Evolutionary conservation across 441 rosid genomes (phyloP).

Genomic region (Raphanus hybrid): DNA sequence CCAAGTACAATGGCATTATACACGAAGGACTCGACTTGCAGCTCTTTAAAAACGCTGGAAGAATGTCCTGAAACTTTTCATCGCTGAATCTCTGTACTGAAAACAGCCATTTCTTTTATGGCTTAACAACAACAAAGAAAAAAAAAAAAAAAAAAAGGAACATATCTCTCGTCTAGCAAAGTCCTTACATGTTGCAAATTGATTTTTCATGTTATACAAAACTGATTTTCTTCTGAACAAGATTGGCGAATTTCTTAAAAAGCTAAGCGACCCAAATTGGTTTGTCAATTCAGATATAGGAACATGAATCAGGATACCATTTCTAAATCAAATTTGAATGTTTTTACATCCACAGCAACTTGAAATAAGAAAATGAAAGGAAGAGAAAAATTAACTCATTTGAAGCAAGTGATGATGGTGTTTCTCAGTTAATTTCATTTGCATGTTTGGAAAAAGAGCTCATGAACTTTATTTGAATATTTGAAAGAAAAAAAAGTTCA

Average conservation of each 20-base stretch:
- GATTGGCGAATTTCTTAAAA: background rate
- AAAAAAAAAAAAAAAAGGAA: no score
- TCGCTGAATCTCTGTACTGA: constrained; percentile 31
- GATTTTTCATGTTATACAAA: background rate
- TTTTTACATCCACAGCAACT: background rate
- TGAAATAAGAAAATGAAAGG: no score
- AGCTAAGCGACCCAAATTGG: no score
- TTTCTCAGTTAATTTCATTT: no score
- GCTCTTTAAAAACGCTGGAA: constrained; percentile 74
- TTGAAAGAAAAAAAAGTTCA: no score
- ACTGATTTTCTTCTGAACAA: background rate
- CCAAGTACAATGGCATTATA: constrained; percentile 59
- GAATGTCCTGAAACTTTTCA: constrained; percentile 26
- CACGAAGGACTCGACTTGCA: constrained; percentile 81
- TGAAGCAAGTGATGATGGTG: no score
- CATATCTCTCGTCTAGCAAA: no score
- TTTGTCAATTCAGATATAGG: no score
- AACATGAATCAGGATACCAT: background rate
- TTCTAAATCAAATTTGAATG: background rate
- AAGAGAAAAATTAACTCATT: no score
- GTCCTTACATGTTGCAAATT: background rate
- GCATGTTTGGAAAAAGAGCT: no score
- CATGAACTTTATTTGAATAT: no score
- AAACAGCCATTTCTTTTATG: constrained; percentile 53
- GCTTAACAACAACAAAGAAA: no score